phyloP scores from a whole-genome alignment of 1,284 basidiomycete species.

The Singerocomus rubriflavus region DNA sequence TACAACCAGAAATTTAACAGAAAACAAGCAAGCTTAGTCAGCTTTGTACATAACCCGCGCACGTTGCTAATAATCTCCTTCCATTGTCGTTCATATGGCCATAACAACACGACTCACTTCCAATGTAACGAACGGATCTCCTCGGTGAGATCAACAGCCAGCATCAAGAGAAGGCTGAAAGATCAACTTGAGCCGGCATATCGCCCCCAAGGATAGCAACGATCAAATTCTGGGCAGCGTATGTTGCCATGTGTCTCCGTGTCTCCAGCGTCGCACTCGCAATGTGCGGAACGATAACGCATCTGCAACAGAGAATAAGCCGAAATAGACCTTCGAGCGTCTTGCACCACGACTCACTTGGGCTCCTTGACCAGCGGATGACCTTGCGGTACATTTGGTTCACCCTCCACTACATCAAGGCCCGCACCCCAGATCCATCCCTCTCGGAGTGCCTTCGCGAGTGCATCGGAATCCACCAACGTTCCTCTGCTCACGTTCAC shows the following conservation, averaged over 20 bases:
- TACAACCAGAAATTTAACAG: slow-evolving; percentile 1
- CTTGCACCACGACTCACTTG: slow-evolving; percentile 45
- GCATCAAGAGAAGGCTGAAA: slow-evolving; percentile 42
- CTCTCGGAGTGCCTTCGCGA: slow-evolving; percentile 75
- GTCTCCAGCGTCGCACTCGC: slow-evolving; percentile 88
- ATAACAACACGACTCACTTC: neutral
- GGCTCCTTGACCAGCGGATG: slow-evolving; percentile 81
- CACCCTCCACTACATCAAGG: slow-evolving; percentile 91
- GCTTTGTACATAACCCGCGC: neutral
- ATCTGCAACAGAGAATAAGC: slow-evolving; percentile 41
- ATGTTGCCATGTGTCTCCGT: slow-evolving; percentile 75
- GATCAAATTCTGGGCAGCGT: slow-evolving; percentile 67
- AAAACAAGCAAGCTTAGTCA: slow-evolving; percentile 17
- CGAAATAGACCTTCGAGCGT: neutral
- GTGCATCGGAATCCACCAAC: slow-evolving; percentile 85
- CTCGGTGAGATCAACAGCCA: slow-evolving; percentile 34
- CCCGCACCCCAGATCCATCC: slow-evolving; percentile 89
- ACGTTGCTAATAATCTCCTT: neutral
- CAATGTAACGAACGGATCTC: neutral
- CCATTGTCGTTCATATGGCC: neutral
- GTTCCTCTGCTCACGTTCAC: slow-evolving; percentile 82
- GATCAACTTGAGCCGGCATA: slow-evolving; percentile 54
- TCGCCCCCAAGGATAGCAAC: slow-evolving; percentile 47
- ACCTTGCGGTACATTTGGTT: slow-evolving; percentile 72
- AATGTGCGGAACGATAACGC: slow-evolving; percentile 84